Conservation (phyloP, 352 stramenopile genomes). For the Globisporangium yorkense region DNA sequence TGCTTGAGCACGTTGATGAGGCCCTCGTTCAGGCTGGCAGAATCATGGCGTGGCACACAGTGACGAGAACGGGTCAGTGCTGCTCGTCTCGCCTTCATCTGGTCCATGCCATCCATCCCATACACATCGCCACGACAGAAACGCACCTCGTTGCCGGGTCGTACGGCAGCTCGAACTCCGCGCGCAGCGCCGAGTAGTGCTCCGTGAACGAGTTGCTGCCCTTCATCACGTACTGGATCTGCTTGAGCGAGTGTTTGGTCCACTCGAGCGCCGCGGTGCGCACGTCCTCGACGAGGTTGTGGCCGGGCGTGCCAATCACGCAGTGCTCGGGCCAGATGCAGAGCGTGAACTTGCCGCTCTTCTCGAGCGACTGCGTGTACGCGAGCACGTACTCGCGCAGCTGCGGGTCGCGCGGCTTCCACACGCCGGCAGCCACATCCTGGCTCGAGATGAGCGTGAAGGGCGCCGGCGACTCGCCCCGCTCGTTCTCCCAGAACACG, state of each 20-base stretch:
- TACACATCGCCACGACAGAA: neutral
- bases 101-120: neutral
- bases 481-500: constrained; percentile 86
- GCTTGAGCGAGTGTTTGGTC: constrained; percentile 54
- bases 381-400: constrained; percentile 83
- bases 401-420: constrained; percentile 51
- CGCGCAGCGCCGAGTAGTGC: constrained; percentile 93
- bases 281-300: constrained; percentile 86
- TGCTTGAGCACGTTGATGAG: constrained; percentile 85
- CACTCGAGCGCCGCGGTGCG: constrained; percentile 82
- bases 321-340: constrained; percentile 98
- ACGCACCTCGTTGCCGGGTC: constrained; percentile 57
- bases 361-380: constrained; percentile 89
- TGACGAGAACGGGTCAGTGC: neutral
- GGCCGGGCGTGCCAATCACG: constrained; percentile 88
- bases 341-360: constrained; percentile 86
- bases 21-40: constrained; percentile 62
- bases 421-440: constrained; percentile 61
- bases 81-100: neutral
- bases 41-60: constrained; percentile 6
- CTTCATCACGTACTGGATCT: constrained; percentile 90
- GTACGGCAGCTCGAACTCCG: constrained; percentile 88
- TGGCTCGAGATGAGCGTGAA: constrained; percentile 92
- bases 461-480: constrained; percentile 63
- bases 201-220: constrained; percentile 95